These are phyloP conservation scores for Inga oerstediana DNA, from an alignment of 306 rosid species.

Conservation along the genomic window DNA sequence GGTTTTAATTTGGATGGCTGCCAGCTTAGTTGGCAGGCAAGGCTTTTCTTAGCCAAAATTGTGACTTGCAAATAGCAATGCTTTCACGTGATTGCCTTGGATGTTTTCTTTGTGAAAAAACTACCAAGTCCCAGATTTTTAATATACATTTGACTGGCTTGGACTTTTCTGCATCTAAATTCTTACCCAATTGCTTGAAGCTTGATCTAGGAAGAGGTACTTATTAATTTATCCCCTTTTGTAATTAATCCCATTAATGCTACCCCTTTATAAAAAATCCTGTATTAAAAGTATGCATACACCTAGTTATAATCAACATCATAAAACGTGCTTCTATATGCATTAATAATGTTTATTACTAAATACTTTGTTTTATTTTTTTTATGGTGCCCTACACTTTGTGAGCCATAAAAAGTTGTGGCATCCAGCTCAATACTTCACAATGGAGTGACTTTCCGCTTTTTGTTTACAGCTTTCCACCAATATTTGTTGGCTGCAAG, in stretches of 20 bases:
- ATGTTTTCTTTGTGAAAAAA: constrained; percentile 43
- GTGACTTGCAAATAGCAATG: constrained; percentile 53
- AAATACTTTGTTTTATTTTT: constrained; percentile 1
- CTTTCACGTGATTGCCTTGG: constrained; percentile 65
- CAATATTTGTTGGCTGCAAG: constrained; percentile 41
- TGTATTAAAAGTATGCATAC: not conserved
- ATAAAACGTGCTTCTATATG: not conserved
- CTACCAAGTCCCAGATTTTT: constrained; percentile 25
- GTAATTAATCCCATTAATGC: not conserved
- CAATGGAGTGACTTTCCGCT: constrained; percentile 42
- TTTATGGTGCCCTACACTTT: constrained; percentile 44
- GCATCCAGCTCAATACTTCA: constrained; percentile 53
- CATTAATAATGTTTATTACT: not conserved
- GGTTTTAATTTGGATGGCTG: constrained; percentile 40
- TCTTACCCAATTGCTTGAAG: not conserved
- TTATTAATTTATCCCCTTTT: not conserved
- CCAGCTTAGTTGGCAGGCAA: constrained; percentile 32
- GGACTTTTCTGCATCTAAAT: constrained; percentile 4
- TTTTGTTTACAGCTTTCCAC: constrained; percentile 46
- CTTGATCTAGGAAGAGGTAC: not conserved
- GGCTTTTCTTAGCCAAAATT: constrained; percentile 55
- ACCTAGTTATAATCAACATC: not conserved
- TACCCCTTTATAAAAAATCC: not conserved
- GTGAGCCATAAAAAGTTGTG: constrained; percentile 45
- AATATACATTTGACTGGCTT: constrained; percentile 42